phyloP scores from a whole-genome alignment of 1,284 basidiomycete genomes.

The Boletellus deceptivus region DNA sequence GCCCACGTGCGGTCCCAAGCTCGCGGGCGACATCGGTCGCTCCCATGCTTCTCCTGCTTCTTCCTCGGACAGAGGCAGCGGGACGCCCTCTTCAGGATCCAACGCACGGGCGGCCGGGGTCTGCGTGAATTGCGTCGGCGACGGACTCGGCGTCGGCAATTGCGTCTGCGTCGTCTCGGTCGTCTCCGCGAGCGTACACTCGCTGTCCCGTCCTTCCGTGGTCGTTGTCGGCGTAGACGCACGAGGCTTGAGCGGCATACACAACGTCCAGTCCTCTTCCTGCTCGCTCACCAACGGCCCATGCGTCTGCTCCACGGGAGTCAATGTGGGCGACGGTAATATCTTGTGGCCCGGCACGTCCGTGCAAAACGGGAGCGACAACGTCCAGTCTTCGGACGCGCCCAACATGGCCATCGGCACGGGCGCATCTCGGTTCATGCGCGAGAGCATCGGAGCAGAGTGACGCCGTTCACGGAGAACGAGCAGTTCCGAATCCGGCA shows the following conservation, averaged over 20 bases:
- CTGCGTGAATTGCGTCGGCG: constrained; percentile 20
- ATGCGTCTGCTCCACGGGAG: neutral
- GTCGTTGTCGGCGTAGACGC: constrained; percentile 7
- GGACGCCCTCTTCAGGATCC: constrained; percentile 7
- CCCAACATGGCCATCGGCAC: neutral
- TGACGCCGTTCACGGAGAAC: constrained; percentile 32
- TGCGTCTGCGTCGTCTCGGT: neutral
- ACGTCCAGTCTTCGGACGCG: constrained; percentile 26
- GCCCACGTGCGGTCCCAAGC: constrained; percentile 28
- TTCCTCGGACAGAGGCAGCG: neutral
- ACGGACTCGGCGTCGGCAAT: constrained; percentile 31
- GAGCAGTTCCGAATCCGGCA: constrained; percentile 20
- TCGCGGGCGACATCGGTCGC: constrained; percentile 19
- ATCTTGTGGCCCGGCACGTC: constrained; percentile 28
- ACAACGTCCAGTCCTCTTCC: constrained; percentile 33
- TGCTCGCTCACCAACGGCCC: constrained; percentile 1
- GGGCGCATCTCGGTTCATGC: neutral
- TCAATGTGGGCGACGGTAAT: constrained; percentile 8
- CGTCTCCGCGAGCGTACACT: constrained; percentile 1
- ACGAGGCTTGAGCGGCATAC: constrained; percentile 28
- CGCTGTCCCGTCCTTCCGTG: constrained; percentile 1
- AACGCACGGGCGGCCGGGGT: neutral
- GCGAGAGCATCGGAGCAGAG: constrained; percentile 30
- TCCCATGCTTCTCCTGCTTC: neutral
- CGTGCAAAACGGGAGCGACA: constrained; percentile 33